A percentile compares a stretch with the other conserved stretches of the same genome.
Conservation (phyloP, 805 yeast species). For the Myxozyma kluyveri region DNA sequence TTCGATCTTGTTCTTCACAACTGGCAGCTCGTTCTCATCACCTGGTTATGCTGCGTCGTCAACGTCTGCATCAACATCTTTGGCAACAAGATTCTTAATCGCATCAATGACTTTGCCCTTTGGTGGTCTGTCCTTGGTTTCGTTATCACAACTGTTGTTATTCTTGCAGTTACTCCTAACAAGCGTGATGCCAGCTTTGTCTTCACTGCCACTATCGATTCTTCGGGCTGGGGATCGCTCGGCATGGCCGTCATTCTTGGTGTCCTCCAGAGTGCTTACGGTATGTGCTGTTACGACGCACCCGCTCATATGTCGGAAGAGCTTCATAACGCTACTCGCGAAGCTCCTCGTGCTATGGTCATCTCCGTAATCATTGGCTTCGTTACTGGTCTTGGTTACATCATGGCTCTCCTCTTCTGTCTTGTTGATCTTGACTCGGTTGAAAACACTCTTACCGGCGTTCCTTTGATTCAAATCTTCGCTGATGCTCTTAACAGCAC, state of each 20-base stretch:
- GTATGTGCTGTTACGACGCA: constrained; percentile 73
- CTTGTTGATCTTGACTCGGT: constrained; percentile 35
- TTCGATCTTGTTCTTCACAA: constrained; percentile 20
- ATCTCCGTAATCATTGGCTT: constrained; percentile 45
- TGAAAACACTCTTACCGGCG: constrained; percentile 30
- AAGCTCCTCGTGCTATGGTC: constrained; percentile 67
- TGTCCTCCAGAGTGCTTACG: constrained; percentile 32
- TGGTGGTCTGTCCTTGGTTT: constrained; percentile 34
- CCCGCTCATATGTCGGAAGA: constrained; percentile 77
- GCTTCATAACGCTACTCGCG: constrained; percentile 58
- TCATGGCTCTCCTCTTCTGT: constrained; percentile 37
- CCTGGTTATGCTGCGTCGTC: constrained; percentile 21
- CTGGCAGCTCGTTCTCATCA: constrained; percentile 30
- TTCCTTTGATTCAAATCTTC: constrained; percentile 32
- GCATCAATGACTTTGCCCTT: constrained; percentile 31
- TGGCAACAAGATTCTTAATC: constrained; percentile 27
- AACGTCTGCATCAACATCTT: constrained; percentile 28
- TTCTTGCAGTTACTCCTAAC: constrained; percentile 21
- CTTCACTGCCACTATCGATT: constrained; percentile 17
- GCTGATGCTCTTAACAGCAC: constrained; percentile 28
- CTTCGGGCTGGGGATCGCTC: constrained; percentile 23
- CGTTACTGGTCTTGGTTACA: constrained; percentile 36
- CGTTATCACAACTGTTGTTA: constrained; percentile 21
- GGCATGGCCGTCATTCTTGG: constrained; percentile 28
- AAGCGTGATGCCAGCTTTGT: constrained; percentile 24